Base-by-base conservation (phyloP, 352 stramenopile species). In the Pythium dissimile region DNA sequence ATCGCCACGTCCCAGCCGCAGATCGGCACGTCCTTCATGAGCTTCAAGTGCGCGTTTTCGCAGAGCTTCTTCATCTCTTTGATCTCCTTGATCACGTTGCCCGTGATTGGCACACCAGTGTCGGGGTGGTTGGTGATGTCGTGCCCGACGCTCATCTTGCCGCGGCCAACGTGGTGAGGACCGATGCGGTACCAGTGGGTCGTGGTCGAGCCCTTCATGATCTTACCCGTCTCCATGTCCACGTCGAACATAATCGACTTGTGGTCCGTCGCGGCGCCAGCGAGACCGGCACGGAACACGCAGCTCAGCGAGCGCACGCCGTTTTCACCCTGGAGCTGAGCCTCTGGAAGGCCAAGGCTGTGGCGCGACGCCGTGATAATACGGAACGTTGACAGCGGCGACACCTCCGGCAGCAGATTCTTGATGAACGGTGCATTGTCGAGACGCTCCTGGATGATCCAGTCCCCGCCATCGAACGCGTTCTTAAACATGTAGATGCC, bases 211-310 rank as follows among this genome's bases (percentile, higher is more conserved):
- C 97, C 97, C 69, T 93, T 92, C 20, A 88, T 50, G 62, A 99
- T 97, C 49, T 86, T 81, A 34, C 95, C 95, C 10, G 89, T 97
- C 31, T 92, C 82, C 65, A 96, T 86, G 73, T 99, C 94, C 7
- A 99, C 92, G 72, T 99, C 95, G 61, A 99, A 99, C 67, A 99
- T 90, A 64, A 99, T 97, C 32, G 93, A 97, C 77, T 95, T 92
- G 81, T 99, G 97, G 82, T 99, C 96, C 18, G 97, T 99, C 11
- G 76, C 65, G 5, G 95, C 94, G 43, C 80, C 68, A 44, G 63
- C 68, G 2, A 89, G 64, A 18, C 81, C 81, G 4, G 81, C 81
- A 26, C 81, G 81, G 69, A 91, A 89, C 30, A 94, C 81, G 54
- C 81, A 90, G 66, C 80, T 90, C 30, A 92, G 71, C 52, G 80